Evolutionary conservation across 768 basidiomycete genomes (phyloP).

Genomic region (Xerocomus brunneocitrinus): DNA sequence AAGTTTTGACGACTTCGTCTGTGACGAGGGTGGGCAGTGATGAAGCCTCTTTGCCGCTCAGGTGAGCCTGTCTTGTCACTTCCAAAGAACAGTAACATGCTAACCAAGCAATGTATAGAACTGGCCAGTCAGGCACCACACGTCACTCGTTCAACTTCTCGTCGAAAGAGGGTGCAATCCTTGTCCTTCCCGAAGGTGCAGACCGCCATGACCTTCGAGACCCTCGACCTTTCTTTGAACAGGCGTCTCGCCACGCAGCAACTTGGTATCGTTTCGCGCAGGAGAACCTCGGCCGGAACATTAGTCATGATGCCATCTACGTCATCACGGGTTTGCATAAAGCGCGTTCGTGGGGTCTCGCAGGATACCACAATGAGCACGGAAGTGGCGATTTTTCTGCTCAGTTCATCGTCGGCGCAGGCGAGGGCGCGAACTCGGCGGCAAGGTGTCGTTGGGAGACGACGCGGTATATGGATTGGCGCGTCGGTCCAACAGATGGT

Average conservation of each 20-base stretch:
- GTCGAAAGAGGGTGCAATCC: slow-evolving; percentile 28
- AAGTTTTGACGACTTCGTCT: slow-evolving; percentile 6
- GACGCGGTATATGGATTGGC: slow-evolving; percentile 17
- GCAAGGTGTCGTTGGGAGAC: slow-evolving; percentile 16
- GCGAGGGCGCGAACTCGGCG: slow-evolving; percentile 7
- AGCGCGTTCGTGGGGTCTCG: slow-evolving; percentile 30
- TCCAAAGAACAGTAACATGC: background rate
- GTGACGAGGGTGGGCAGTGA: slow-evolving; percentile 9
- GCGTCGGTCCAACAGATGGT: slow-evolving; percentile 13
- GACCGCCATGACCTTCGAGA: slow-evolving; percentile 25
- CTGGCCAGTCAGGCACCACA: background rate
- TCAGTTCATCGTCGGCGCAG: slow-evolving; percentile 11
- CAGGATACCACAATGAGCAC: slow-evolving; percentile 14
- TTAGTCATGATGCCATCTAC: slow-evolving; percentile 31
- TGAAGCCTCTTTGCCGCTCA: background rate
- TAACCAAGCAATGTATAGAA: background rate
- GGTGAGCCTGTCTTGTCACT: background rate
- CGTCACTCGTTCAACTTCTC: slow-evolving; percentile 14
- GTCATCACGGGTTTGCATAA: slow-evolving; percentile 29
- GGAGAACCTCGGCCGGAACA: slow-evolving; percentile 22
- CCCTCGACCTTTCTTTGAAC: slow-evolving; percentile 20
- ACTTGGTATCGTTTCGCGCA: slow-evolving; percentile 32
- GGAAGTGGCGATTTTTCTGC: slow-evolving; percentile 6
- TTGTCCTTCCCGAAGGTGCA: slow-evolving; percentile 34
- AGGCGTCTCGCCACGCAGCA: slow-evolving; percentile 23